Conservation (phyloP, 75 land plant species). For the Sequoiadendron giganteum region DNA sequence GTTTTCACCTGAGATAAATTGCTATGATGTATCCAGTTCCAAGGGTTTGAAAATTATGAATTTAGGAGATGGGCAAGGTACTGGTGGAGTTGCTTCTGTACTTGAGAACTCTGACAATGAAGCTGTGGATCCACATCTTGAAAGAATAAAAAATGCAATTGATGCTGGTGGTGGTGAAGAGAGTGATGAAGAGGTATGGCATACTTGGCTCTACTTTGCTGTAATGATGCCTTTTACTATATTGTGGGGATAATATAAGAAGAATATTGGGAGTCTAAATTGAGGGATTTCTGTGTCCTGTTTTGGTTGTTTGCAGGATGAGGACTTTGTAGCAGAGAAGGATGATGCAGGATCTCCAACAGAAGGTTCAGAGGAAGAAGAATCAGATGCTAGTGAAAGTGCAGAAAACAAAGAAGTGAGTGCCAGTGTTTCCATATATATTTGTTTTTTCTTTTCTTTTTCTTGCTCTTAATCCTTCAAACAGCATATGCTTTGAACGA, state of each 20-base stretch:
- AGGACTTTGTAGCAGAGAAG: conserved; percentile 93
- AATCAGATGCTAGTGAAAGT: conserved; percentile 86
- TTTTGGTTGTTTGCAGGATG: conserved; percentile 59
- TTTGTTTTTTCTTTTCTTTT: background rate
- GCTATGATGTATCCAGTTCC: conserved; percentile 33
- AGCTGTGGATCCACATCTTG: conserved; percentile 82
- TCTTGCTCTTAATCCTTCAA: no score
- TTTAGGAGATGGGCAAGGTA: conserved; percentile 41
- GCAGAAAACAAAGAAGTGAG: conserved; percentile 53
- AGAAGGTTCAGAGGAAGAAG: conserved; percentile 92
- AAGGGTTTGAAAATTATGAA: conserved; percentile 83
- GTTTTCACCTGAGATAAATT: no score
- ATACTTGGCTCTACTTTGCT: background rate
- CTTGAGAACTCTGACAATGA: conserved; percentile 71
- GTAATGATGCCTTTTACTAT: background rate
- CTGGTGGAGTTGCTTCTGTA: conserved; percentile 72
- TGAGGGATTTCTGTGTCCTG: background rate
- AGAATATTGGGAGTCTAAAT: no score
- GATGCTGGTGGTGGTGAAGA: conserved; percentile 58
- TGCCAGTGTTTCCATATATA: background rate
- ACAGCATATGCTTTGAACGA: no score
- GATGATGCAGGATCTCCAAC: conserved; percentile 98
- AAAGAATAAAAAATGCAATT: conserved; percentile 51
- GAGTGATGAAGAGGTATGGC: conserved; percentile 67
- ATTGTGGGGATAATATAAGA: background rate